phyloP scores from a whole-genome alignment of 352 stramenopile species.

The Phytophthora nicotianae region DNA sequence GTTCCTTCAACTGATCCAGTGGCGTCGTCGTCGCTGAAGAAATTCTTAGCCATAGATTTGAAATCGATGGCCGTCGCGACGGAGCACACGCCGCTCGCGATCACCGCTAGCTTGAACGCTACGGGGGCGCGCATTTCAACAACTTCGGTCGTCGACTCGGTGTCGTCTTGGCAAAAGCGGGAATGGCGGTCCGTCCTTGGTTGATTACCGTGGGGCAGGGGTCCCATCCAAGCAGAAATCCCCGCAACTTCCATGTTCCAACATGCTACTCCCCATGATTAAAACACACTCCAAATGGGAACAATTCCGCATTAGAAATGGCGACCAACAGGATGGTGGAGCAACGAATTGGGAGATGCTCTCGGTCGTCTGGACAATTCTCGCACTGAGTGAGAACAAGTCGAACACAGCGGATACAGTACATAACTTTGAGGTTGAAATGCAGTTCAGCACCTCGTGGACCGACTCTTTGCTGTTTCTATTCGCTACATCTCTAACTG shows the following conservation, averaged over 20 bases:
- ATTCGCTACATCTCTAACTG: too few species aligned
- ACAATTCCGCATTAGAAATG: background rate
- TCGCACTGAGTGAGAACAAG: too few species aligned
- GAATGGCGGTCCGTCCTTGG: slow-evolving; percentile 17
- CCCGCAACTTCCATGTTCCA: background rate
- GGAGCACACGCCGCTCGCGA: slow-evolving; percentile 23
- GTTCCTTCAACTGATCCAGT: slow-evolving; percentile 8
- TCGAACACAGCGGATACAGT: background rate
- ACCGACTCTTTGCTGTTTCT: background rate
- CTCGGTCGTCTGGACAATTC: background rate
- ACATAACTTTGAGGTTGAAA: background rate
- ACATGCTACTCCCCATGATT: too few species aligned
- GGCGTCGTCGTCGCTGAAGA: slow-evolving; percentile 31
- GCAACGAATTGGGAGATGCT: background rate
- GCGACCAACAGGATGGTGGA: background rate
- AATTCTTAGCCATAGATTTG: slow-evolving; percentile 25
- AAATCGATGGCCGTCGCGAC: slow-evolving; percentile 14
- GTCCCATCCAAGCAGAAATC: slow-evolving; percentile 22
- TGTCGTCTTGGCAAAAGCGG: slow-evolving; percentile 21
- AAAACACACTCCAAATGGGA: too few species aligned
- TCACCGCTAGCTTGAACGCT: slow-evolving; percentile 20
- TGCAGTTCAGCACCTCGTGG: background rate
- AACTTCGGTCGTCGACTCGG: background rate
- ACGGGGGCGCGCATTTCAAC: slow-evolving; percentile 13
- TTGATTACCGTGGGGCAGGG: background rate